Conservation (phyloP, 2,329 filamentous ascomycete genomes). For the Myriosclerotinia duriaeana region DNA sequence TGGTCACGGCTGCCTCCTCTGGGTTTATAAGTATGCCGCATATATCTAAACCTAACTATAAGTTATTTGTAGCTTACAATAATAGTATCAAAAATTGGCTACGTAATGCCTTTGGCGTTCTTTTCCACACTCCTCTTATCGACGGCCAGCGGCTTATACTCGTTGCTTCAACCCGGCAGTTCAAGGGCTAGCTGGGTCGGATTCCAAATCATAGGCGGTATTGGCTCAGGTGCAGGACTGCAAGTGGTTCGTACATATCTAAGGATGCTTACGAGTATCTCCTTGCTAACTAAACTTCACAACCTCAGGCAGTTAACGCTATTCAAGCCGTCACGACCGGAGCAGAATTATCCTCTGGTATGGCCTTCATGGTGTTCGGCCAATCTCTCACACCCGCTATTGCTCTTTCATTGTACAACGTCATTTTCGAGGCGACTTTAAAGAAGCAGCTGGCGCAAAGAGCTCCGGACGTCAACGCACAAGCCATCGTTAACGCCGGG, state of each 20-base stretch:
- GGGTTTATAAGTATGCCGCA: slow-evolving; percentile 19
- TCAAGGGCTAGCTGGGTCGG: slow-evolving; percentile 34
- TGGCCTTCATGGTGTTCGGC: slow-evolving; percentile 42
- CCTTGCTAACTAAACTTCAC: slow-evolving; percentile 4
- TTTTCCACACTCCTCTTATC: slow-evolving; percentile 37
- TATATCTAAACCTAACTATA: too few species aligned
- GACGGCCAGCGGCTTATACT: slow-evolving; percentile 41
- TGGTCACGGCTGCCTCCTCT: slow-evolving; percentile 19
- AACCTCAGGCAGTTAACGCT: slow-evolving; percentile 37
- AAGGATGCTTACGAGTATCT: neutral
- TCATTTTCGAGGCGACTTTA: slow-evolving; percentile 34
- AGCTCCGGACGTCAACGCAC: slow-evolving; percentile 40
- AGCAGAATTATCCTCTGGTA: slow-evolving; percentile 39
- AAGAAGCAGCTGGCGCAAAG: slow-evolving; percentile 38
- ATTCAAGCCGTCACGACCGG: slow-evolving; percentile 39
- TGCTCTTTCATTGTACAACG: slow-evolving; percentile 39
- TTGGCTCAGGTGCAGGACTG: slow-evolving; percentile 33
- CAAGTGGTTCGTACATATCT: slow-evolving; percentile 31
- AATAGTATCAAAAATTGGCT: slow-evolving; percentile 37
- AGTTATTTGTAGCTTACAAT: slow-evolving; percentile 11
- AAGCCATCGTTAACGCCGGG: slow-evolving; percentile 44
- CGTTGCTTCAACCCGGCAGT: slow-evolving; percentile 35
- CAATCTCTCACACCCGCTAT: slow-evolving; percentile 40
- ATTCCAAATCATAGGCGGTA: slow-evolving; percentile 36
- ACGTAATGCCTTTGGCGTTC: slow-evolving; percentile 42